A percentile compares a stretch with the other conserved stretches of the same genome.
phyloP scores from a whole-genome alignment of 345 rosid species.

The Salix suchowensis region DNA sequence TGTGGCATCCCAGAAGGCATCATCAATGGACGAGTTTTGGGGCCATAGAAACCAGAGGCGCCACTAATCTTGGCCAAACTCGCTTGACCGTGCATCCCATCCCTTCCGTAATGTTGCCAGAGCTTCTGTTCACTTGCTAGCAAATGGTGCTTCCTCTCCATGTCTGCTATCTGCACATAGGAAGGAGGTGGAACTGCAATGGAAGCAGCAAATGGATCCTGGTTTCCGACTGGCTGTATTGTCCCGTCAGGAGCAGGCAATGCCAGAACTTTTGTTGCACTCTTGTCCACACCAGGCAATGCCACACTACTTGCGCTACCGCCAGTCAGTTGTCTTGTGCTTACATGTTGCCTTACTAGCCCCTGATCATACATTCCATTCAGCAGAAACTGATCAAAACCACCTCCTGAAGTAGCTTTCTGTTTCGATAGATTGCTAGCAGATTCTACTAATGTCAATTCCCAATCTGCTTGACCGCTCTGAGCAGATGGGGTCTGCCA shows the following conservation, averaged over 20 bases:
- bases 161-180: constrained; percentile 28
- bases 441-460: constrained; percentile 25
- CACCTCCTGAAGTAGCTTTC: constrained; percentile 20
- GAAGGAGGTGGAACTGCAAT: constrained; percentile 27
- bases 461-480: constrained; percentile 22
- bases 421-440: constrained; percentile 21
- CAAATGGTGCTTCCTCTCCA: constrained; percentile 28
- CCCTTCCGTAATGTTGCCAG: constrained; percentile 25
- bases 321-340: constrained; percentile 5
- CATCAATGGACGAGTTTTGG: constrained; percentile 1
- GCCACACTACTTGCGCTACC: constrained; percentile 28
- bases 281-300: constrained; percentile 15
- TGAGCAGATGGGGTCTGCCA: constrained; percentile 28
- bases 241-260: constrained; percentile 29
- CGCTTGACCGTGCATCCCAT: constrained; percentile 26
- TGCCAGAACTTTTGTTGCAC: constrained; percentile 13
- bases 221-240: constrained; percentile 12
- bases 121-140: constrained; percentile 21
- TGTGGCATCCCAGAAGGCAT: constrained; percentile 25
- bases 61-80: constrained; percentile 13
- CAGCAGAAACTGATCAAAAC: constrained; percentile 20
- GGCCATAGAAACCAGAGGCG: constrained; percentile 6
- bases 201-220: constrained; percentile 29
- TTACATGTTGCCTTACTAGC: constrained; percentile 25
- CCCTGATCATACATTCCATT: constrained; percentile 31